A percentile compares a stretch with the other conserved stretches of the same genome.
phyloP scores from a whole-genome alignment of 306 rosid species.

The Malus asiatica region DNA sequence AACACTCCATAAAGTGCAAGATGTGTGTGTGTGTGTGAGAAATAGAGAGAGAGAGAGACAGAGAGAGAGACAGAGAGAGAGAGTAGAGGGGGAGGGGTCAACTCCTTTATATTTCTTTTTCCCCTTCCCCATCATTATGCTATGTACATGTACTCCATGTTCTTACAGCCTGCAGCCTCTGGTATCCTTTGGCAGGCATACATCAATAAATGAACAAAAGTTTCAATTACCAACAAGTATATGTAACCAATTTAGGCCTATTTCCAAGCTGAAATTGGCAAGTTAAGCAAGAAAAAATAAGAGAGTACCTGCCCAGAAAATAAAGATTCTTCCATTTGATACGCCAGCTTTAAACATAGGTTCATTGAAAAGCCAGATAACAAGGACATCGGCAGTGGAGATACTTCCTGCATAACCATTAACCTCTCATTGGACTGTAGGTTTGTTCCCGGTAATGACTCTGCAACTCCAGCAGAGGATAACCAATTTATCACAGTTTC shows the following conservation, averaged over 20 bases:
- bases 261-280: neutral
- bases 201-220: neutral
- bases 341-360: constrained; percentile 76
- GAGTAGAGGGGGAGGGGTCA: neutral
- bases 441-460: constrained; percentile 53
- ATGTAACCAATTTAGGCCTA: neutral
- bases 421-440: constrained; percentile 63
- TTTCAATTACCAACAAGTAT: neutral
- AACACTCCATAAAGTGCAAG: neutral
- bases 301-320: constrained; percentile 71
- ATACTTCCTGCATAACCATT: constrained; percentile 80
- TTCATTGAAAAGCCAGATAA: constrained; percentile 88
- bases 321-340: constrained; percentile 86
- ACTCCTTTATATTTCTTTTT: neutral
- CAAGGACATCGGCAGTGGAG: constrained; percentile 91
- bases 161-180: neutral
- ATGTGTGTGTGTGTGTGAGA: neutral
- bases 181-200: neutral
- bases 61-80: neutral
- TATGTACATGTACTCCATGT: neutral
- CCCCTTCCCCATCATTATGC: neutral
- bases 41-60: neutral
- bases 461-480: constrained; percentile 62
- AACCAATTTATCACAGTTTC: constrained; percentile 91
- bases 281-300: neutral